These are phyloP conservation scores for Macrophomina tecta DNA, from an alignment of 2,329 filamentous ascomycete species.

Conservation along the genomic window DNA sequence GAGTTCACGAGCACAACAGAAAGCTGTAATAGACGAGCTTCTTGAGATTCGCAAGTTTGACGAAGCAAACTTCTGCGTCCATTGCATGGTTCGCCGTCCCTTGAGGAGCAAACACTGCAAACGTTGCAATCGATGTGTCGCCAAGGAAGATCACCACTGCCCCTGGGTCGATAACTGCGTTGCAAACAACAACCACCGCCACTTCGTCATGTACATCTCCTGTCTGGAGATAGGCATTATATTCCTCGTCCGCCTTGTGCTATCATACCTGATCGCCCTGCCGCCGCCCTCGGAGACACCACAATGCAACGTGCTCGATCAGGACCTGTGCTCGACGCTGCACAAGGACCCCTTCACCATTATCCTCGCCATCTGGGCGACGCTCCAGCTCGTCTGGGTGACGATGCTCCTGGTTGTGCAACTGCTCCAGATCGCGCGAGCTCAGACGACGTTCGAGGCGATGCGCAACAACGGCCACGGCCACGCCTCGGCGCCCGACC, in stretches of 20 bases:
- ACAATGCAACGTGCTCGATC: slow-evolving; percentile 74
- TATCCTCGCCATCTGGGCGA: slow-evolving; percentile 77
- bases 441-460: slow-evolving; percentile 95
- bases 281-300: slow-evolving; percentile 17
- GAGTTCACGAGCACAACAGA: slow-evolving; percentile 86
- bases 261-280: slow-evolving; percentile 66
- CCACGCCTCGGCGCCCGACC: slow-evolving; percentile 57
- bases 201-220: slow-evolving; percentile 91
- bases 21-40: slow-evolving; percentile 85
- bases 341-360: slow-evolving; percentile 86
- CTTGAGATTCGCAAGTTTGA: slow-evolving; percentile 88
- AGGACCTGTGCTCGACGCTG: slow-evolving; percentile 74
- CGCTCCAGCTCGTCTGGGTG: slow-evolving; percentile 90
- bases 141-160: slow-evolving; percentile 97
- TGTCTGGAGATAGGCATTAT: slow-evolving; percentile 77
- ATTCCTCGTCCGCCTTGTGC: slow-evolving; percentile 72
- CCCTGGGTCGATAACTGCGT: slow-evolving; percentile 98
- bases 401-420: slow-evolving; percentile 97
- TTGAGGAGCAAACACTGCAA: slow-evolving; percentile 95
- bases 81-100: slow-evolving; percentile 92
- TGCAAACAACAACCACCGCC: slow-evolving; percentile 92
- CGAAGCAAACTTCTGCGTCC: slow-evolving; percentile 90
- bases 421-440: slow-evolving; percentile 87
- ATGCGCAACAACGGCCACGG: slow-evolving; percentile 80
- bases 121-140: slow-evolving; percentile 88